A percentile compares a stretch with the other conserved stretches of the same genome.
These are phyloP conservation scores for Orobanche coerulescens DNA, from an alignment of 257 asterid species.

Conservation along the genomic window DNA sequence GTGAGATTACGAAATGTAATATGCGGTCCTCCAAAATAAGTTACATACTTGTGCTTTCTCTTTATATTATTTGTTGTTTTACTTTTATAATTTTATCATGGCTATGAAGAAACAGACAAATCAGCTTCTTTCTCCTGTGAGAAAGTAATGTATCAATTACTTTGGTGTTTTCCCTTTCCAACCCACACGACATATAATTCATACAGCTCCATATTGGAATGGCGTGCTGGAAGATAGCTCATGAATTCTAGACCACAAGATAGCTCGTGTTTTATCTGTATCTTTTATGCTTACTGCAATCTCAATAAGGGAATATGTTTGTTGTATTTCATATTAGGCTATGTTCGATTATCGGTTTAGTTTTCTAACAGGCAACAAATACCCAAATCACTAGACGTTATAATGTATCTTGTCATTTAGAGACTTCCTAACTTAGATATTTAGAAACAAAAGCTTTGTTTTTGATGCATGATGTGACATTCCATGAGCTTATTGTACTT, in stretches of 20 bases:
- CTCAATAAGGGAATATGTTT: slow-evolving; percentile 12
- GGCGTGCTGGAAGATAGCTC: slow-evolving; percentile 16
- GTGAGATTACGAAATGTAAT: not conserved
- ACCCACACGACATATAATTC: slow-evolving; percentile 23
- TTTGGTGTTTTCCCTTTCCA: slow-evolving; percentile 20
- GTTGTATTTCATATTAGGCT: slow-evolving; percentile 13
- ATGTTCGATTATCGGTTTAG: not conserved
- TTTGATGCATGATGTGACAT: not conserved
- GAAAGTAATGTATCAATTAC: slow-evolving; percentile 30
- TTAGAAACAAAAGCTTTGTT: not conserved
- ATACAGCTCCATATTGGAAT: slow-evolving; percentile 25
- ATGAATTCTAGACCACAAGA: slow-evolving; percentile 17
- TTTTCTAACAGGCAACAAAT: not conserved
- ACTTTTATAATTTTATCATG: slow-evolving; percentile 11
- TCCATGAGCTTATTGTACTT: not conserved
- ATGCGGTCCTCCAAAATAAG: not conserved
- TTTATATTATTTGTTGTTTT: not conserved
- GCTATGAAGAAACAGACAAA: slow-evolving; percentile 26
- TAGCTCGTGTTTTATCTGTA: slow-evolving; percentile 21
- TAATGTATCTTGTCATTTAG: not conserved
- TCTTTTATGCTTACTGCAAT: slow-evolving; percentile 7
- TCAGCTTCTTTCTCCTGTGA: slow-evolving; percentile 14
- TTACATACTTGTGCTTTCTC: not conserved
- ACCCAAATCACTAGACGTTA: not conserved
- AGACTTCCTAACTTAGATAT: not conserved